phyloP scores from a whole-genome alignment of 345 rosid species.

The Aquilaria malaccensis region DNA sequence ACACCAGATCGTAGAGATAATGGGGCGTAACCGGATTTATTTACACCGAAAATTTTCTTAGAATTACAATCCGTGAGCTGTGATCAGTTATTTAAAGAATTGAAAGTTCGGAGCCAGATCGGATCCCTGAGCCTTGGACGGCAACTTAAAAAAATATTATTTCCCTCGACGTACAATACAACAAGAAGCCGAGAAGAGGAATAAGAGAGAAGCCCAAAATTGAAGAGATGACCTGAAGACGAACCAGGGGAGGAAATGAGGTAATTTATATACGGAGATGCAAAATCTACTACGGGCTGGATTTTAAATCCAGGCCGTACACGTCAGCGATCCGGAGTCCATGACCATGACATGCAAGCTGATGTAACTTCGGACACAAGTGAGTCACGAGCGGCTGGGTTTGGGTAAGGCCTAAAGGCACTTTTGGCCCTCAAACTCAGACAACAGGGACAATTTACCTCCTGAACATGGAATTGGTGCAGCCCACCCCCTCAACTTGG shows the following conservation, averaged over 20 bases:
- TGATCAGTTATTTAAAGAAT: neutral
- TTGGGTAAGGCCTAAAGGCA: no score
- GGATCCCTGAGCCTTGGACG: neutral
- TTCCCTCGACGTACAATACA: constrained; percentile 13
- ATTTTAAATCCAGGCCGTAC: constrained; percentile 60
- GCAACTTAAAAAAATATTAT: no score
- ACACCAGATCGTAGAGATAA: constrained; percentile 10
- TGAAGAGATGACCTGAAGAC: neutral
- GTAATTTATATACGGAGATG: constrained; percentile 9
- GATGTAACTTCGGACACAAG: no score
- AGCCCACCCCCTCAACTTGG: no score
- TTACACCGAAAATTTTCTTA: constrained; percentile 8
- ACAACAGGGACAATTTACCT: no score
- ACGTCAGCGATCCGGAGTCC: constrained; percentile 59
- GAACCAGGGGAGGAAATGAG: neutral
- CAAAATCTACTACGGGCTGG: constrained; percentile 29
- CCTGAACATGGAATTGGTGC: no score
- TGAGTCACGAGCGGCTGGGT: no score
- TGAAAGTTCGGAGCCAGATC: neutral
- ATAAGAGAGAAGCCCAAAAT: neutral
- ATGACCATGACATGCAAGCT: no score
- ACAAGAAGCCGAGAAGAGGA: constrained; percentile 1
- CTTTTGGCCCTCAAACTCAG: no score
- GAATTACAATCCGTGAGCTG: constrained; percentile 7
- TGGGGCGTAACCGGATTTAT: constrained; percentile 4